Evolutionary conservation across 129 eudicot species (phyloP), one percentile per base, ranked within the genome.

Genomic region (Heracleum sosnowskyi): DNA sequence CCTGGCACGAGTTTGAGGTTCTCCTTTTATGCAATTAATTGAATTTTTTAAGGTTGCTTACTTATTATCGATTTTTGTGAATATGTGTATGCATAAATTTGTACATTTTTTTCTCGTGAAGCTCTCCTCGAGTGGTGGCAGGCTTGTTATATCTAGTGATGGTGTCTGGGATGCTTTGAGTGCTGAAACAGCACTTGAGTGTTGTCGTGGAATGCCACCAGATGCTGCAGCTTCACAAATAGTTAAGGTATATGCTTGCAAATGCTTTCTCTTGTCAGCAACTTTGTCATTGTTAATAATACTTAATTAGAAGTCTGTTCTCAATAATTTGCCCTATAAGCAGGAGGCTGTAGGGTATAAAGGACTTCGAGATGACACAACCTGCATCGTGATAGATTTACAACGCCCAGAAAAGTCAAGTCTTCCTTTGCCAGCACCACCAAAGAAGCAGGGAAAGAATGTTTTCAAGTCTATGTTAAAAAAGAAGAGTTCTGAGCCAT

Each of bases 121-220:
- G 99, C 81, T 96, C 76, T 84, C 99, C 76, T 82, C 97, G 64
- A 86, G 91, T 60, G 99, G 99, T 79, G 99, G 99, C 68, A 85
- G 97, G 86, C 90, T 96, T 84, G 78, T 96, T 51, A 83, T 96
- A 81, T 87, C 97, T 39, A 96, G 99, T 62, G 99, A 96, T 36
- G 99, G 99, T 81, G 99, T 96, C 42, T 96, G 99, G 99, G 99
- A 96, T 85, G 96, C 97, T 70, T 71, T 96, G 81, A 83, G 95
- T 74, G 93, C 97, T 69, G 99, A 96, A 87, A 76, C 85, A 8
- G 97, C 97, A 71, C 78, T 90, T 57, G 90, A 90, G 26, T 96
- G 99, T 83, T 87, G 90, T 71, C 92, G 94, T 78, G 97, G 95
- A 72, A 87, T 92, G 91, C 88, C 91, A 49, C 83, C 97, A 71